Evolutionary conservation across 345 rosid species (phyloP).

Genomic region (Brassica napus): Da-Ae NC_063451.1:31918001-31918500

Average conservation of each 20-base stretch:
- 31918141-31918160: conserved; percentile 58
- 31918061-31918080: conserved; percentile 30
- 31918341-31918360: conserved; percentile 3
- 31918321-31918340: conserved; percentile 49
- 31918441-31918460: conserved; percentile 49
- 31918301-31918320: conserved; percentile 58
- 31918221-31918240: conserved; percentile 41
- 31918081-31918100: conserved; percentile 18
- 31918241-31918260: conserved; percentile 30
- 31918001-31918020: conserved; percentile 80
- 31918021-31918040: conserved; percentile 50
- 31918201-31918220: conserved; percentile 65
- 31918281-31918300: conserved; percentile 42
- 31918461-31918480: conserved; percentile 2
- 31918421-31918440: conserved; percentile 49
- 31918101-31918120: background rate
- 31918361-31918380: background rate
- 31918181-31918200: conserved; percentile 58
- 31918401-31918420: conserved; percentile 46
- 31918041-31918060: conserved; percentile 34
- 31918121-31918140: conserved; percentile 47
- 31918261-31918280: conserved; percentile 46
- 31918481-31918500: background rate
- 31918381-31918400: conserved; percentile 15
- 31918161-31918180: conserved; percentile 52